A percentile compares a stretch with the other conserved stretches of the same genome.
Conservation (phyloP, 148 eudicot genomes). For the Chenopodium formosanum region DNA sequence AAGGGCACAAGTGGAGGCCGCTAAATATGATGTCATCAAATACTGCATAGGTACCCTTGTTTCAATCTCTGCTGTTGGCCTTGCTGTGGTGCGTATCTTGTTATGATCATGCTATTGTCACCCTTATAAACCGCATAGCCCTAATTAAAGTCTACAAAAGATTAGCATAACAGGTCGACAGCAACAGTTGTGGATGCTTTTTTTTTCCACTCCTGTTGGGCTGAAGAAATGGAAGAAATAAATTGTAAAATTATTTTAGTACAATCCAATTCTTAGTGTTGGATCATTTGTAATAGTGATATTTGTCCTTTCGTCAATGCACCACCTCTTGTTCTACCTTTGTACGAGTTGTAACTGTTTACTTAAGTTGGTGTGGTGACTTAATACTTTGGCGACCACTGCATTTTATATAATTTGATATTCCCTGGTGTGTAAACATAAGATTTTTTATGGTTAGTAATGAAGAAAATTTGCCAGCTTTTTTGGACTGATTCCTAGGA, state of each 20-base stretch:
- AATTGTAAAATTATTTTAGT: neutral
- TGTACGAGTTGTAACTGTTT: neutral
- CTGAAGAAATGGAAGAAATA: constrained; percentile 7
- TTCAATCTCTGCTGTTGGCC: constrained; percentile 63
- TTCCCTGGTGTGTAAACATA: neutral
- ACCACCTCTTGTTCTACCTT: neutral
- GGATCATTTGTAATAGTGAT: neutral
- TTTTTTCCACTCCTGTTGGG: constrained; percentile 3
- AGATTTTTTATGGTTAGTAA: neutral
- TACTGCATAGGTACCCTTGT: constrained; percentile 74
- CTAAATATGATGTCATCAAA: constrained; percentile 70
- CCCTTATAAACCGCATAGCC: neutral
- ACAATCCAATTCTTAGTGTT: constrained; percentile 8
- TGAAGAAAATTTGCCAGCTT: neutral
- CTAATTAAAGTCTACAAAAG: neutral
- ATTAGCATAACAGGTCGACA: neutral
- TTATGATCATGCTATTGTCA: constrained; percentile 22
- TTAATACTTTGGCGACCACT: neutral
- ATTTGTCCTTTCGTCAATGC: neutral
- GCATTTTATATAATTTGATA: neutral
- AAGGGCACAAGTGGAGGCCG: constrained; percentile 61
- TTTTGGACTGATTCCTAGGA: too few species aligned
- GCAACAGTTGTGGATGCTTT: constrained; percentile 21
- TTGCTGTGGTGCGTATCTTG: constrained; percentile 54
- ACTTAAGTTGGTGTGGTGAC: neutral